Conservation (phyloP, 306 rosid species). For the Crotalaria pallida region DNA sequence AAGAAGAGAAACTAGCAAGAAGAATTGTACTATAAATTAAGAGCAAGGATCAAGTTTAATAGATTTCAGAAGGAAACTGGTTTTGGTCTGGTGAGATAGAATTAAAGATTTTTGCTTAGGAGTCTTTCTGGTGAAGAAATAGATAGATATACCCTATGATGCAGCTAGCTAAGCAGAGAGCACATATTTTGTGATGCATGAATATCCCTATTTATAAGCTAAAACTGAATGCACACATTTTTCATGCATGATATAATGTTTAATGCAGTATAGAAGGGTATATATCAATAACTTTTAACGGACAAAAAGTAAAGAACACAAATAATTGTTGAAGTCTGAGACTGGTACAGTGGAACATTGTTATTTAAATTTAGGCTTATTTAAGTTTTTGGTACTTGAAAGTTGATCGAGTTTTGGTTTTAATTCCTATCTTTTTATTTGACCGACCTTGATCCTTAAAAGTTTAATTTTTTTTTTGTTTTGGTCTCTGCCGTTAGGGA, state of each 20-base stretch:
- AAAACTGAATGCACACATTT: neutral
- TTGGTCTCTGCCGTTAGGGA: no score
- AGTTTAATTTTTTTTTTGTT: no score
- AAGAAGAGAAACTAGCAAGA: neutral
- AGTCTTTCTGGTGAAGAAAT: neutral
- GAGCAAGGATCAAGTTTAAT: neutral
- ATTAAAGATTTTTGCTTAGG: neutral
- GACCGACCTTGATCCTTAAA: no score
- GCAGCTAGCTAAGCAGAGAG: neutral
- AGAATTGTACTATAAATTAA: neutral
- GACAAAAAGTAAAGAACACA: no score
- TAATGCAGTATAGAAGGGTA: no score
- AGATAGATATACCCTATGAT: neutral
- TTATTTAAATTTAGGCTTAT: no score
- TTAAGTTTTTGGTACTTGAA: no score
- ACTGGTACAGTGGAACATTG: no score
- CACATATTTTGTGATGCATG: constrained; percentile 2
- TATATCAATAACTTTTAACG: no score
- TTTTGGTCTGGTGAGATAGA: neutral
- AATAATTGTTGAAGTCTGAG: no score
- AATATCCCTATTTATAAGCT: constrained; percentile 22
- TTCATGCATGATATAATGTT: neutral
- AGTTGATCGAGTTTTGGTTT: no score
- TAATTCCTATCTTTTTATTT: no score
- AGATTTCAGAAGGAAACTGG: neutral